Evolutionary conservation across 768 basidiomycete species (phyloP).

Genomic region (Mycena belliarum): DNA sequence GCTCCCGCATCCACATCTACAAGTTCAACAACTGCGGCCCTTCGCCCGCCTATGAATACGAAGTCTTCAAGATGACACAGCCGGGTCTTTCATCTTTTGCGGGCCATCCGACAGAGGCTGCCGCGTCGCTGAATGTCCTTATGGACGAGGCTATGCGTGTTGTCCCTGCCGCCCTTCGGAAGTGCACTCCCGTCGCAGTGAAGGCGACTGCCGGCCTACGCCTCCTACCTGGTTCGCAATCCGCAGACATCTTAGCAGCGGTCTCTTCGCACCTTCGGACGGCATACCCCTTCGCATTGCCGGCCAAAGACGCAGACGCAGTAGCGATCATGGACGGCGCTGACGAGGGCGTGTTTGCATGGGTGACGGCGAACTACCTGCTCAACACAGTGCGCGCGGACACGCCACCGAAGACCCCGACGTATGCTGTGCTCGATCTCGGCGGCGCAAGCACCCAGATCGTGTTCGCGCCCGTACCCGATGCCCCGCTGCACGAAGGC

Average conservation of each 20-base stretch:
- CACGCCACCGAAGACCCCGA: constrained; percentile 44
- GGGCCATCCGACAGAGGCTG: constrained; percentile 65
- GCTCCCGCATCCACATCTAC: constrained; percentile 48
- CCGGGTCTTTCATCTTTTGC: constrained; percentile 77
- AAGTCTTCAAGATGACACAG: constrained; percentile 81
- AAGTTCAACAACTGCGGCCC: constrained; percentile 33
- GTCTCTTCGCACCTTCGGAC: constrained; percentile 60
- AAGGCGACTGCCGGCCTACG: constrained; percentile 91
- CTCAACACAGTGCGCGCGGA: constrained; percentile 68
- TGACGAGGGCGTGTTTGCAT: constrained; percentile 98
- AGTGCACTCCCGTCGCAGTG: constrained; percentile 86
- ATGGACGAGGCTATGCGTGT: constrained; percentile 78
- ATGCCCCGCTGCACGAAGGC: constrained; percentile 59
- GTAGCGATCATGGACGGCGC: constrained; percentile 93
- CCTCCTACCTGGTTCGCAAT: constrained; percentile 61
- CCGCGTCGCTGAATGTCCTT: constrained; percentile 74
- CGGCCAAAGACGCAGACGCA: constrained; percentile 56
- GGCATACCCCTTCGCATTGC: constrained; percentile 66
- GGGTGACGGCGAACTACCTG: constrained; percentile 97
- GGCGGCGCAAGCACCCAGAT: constrained; percentile 98
- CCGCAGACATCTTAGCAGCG: constrained; percentile 71
- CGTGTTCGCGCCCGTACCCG: constrained; percentile 85
- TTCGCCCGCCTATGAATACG: constrained; percentile 84
- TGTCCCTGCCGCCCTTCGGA: constrained; percentile 67
- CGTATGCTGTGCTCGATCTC: constrained; percentile 92